Conservation (phyloP, 2,329 filamentous ascomycete genomes). For the Paecilomyces variotii region DNA sequence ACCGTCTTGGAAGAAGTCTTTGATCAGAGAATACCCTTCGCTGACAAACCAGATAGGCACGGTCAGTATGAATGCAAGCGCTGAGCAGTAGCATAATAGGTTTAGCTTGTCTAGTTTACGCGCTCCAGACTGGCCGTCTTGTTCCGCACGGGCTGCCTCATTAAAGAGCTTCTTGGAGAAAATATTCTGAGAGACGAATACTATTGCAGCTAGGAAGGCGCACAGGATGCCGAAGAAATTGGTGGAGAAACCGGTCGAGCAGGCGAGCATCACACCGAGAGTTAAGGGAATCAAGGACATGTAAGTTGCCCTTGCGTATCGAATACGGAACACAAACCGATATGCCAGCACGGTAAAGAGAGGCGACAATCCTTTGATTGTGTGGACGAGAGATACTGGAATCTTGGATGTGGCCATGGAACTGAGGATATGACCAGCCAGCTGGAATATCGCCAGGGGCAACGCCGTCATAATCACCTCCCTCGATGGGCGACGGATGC, state of each 20-base stretch:
- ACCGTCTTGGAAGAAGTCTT: constrained; percentile 75
- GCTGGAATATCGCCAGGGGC: constrained; percentile 87
- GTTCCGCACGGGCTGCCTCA: constrained; percentile 77
- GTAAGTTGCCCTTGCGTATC: constrained; percentile 81
- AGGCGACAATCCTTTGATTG: constrained; percentile 94
- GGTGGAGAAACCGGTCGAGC: constrained; percentile 81
- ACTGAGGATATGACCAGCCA: constrained; percentile 86
- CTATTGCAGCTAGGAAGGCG: constrained; percentile 79
- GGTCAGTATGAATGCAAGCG: constrained; percentile 81
- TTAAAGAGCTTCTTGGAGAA: constrained; percentile 98
- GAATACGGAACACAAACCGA: constrained; percentile 77
- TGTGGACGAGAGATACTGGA: constrained; percentile 93
- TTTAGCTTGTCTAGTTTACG: constrained; percentile 95
- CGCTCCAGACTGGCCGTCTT: constrained; percentile 54
- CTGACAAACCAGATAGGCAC: constrained; percentile 87
- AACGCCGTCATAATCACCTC: constrained; percentile 81
- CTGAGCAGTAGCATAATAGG: constrained; percentile 92
- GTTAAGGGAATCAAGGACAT: constrained; percentile 85
- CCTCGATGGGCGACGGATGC: constrained; percentile 69
- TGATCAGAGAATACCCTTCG: constrained; percentile 70
- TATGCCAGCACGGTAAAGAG: constrained; percentile 94
- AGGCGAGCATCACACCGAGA: constrained; percentile 89
- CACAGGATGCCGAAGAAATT: constrained; percentile 86
- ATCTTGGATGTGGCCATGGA: constrained; percentile 92
- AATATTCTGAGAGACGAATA: constrained; percentile 98